Conservation (phyloP, 2,329 filamentous ascomycete genomes). For the Hypoxylon sp. region DNA sequence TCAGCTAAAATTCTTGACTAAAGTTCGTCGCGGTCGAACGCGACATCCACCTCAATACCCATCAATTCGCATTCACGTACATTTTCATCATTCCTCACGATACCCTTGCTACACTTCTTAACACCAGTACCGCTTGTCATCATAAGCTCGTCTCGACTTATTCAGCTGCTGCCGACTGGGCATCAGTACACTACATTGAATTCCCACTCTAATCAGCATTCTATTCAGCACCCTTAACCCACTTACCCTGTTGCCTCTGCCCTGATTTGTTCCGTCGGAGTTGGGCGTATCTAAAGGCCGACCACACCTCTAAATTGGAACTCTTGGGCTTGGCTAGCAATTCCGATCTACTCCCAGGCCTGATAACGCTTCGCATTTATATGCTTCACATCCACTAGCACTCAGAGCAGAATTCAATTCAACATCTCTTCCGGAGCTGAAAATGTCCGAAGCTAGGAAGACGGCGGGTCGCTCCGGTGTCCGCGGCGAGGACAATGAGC, state of each 20-base stretch:
- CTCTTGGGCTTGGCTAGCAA: not conserved
- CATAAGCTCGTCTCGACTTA: not conserved
- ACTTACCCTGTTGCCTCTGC: not conserved
- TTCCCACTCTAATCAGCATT: constrained; percentile 1
- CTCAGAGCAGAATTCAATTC: not conserved
- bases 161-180: not conserved
- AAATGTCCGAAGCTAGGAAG: constrained; percentile 8
- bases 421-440: not conserved
- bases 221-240: too few species aligned
- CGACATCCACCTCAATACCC: not conserved
- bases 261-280: too few species aligned
- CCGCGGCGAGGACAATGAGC: not conserved
- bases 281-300: too few species aligned
- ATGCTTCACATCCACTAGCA: not conserved
- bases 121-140: not conserved
- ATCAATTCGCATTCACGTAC: constrained; percentile 1
- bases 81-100: not conserved
- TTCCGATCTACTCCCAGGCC: not conserved
- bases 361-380: not conserved
- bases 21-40: not conserved
- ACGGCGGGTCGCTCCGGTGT: not conserved
- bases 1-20: not conserved
- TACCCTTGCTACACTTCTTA: not conserved
- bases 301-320: too few species aligned
- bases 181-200: not conserved